phyloP scores from a whole-genome alignment of 2,329 filamentous ascomycete species.

The Xylariaceae sp. region DNA sequence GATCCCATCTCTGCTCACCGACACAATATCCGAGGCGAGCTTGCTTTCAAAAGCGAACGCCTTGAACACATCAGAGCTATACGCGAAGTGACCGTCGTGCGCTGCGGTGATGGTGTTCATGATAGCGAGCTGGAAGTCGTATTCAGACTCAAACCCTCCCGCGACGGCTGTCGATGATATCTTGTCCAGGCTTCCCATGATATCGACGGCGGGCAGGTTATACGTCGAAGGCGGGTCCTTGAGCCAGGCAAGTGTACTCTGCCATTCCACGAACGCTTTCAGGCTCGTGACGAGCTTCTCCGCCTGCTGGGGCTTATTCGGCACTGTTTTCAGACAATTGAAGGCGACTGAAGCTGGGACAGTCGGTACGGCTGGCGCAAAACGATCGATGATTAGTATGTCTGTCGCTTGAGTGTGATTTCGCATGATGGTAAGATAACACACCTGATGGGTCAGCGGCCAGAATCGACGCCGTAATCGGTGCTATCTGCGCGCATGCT shows the following conservation, averaged over 20 bases:
- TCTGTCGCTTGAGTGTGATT: no score
- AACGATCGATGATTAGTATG: conserved; percentile 1
- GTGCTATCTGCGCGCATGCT: conserved; percentile 20
- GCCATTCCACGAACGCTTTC: conserved; percentile 41
- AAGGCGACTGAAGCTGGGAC: conserved; percentile 32
- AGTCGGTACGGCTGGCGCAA: conserved; percentile 15
- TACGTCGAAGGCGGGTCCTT: conserved; percentile 50
- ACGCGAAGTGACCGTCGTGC: no score
- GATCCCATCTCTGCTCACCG: conserved; percentile 52
- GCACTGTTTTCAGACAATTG: conserved; percentile 35
- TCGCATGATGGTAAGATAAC: background rate
- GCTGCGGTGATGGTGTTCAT: conserved; percentile 38
- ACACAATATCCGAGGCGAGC: conserved; percentile 42
- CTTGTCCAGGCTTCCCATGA: conserved; percentile 39
- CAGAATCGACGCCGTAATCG: conserved; percentile 8
- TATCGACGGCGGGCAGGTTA: conserved; percentile 43
- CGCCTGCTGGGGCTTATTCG: conserved; percentile 31
- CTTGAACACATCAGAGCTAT: no score
- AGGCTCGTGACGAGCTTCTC: conserved; percentile 32
- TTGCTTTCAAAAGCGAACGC: conserved; percentile 43
- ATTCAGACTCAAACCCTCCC: conserved; percentile 46
- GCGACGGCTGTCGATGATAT: conserved; percentile 39
- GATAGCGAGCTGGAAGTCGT: conserved; percentile 51
- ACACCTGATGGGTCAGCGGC: conserved; percentile 16
- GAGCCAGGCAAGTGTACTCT: conserved; percentile 43